phyloP scores from a whole-genome alignment of 257 asterid species.

The Solanum paucissectum region DNA sequence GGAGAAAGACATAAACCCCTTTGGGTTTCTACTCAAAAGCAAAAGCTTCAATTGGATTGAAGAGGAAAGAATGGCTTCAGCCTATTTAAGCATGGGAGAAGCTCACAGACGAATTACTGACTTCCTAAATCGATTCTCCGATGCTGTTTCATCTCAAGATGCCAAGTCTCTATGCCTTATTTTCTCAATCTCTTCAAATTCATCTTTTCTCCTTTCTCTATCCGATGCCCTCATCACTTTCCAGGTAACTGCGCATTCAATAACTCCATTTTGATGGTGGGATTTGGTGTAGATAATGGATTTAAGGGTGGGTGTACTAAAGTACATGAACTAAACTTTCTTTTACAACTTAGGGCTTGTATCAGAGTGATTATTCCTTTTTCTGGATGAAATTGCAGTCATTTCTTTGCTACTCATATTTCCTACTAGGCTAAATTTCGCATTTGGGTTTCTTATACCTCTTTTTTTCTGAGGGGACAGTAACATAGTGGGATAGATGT shows the following conservation, averaged over 20 bases:
- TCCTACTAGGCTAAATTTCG: background rate
- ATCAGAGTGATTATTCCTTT: background rate
- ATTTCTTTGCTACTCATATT: background rate
- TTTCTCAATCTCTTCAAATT: constrained; percentile 60
- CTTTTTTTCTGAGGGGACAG: background rate
- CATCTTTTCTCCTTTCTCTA: constrained; percentile 50
- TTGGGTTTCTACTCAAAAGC: background rate
- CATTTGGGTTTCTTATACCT: background rate
- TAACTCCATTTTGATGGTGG: background rate
- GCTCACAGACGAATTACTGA: constrained; percentile 70
- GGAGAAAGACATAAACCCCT: background rate
- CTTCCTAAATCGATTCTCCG: constrained; percentile 66
- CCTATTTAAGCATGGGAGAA: constrained; percentile 83
- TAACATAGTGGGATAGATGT: background rate
- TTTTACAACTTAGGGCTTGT: background rate
- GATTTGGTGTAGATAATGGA: background rate
- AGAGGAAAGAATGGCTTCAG: background rate
- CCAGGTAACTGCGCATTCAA: constrained; percentile 45
- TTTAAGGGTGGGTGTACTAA: background rate
- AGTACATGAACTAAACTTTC: background rate
- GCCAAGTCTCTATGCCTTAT: constrained; percentile 62
- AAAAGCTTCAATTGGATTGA: background rate
- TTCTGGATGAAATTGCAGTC: background rate
- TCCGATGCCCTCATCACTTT: constrained; percentile 77
- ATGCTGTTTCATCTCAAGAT: constrained; percentile 67